Percentiles rank a stretch among this genome's conserved stretches.
Evolutionary conservation across 1,139 yeast genomes (phyloP).

Genomic region (Zygosaccharomyces sapae): DNA sequence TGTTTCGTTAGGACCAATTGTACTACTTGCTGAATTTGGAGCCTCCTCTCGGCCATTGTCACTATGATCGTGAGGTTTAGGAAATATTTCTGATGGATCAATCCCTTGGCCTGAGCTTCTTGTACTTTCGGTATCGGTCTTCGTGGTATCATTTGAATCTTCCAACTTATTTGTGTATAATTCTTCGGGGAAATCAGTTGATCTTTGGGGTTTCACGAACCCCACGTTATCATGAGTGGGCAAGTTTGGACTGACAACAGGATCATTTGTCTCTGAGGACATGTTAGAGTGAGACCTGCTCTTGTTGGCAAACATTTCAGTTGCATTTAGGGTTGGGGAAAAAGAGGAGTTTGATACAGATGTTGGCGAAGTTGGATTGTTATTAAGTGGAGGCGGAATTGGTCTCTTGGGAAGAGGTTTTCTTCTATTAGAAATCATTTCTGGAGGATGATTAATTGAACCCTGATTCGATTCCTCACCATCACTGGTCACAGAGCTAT

Average conservation of each 20-base stretch:
- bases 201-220: constrained; percentile 14
- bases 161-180: constrained; percentile 7
- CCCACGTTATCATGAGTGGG: constrained; percentile 10
- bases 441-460: constrained; percentile 18
- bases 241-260: constrained; percentile 6
- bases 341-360: constrained; percentile 5
- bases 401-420: constrained; percentile 24
- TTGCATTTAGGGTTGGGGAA: constrained; percentile 25
- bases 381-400: constrained; percentile 7
- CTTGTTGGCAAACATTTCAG: constrained; percentile 33
- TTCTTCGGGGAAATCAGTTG: constrained; percentile 10
- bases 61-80: not conserved
- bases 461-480: constrained; percentile 6
- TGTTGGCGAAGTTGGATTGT: constrained; percentile 4
- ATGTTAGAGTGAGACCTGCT: constrained; percentile 22
- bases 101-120: not conserved
- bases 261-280: constrained; percentile 12
- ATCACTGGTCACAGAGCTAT: constrained; percentile 14
- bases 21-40: not conserved
- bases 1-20: not conserved
- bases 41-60: not conserved
- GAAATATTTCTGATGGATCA: not conserved
- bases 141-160: not conserved
- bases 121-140: not conserved
- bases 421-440: constrained; percentile 35